phyloP scores from a whole-genome alignment of 176 grass and related monocot genomes.

The Cymbopogon citratus region DNA sequence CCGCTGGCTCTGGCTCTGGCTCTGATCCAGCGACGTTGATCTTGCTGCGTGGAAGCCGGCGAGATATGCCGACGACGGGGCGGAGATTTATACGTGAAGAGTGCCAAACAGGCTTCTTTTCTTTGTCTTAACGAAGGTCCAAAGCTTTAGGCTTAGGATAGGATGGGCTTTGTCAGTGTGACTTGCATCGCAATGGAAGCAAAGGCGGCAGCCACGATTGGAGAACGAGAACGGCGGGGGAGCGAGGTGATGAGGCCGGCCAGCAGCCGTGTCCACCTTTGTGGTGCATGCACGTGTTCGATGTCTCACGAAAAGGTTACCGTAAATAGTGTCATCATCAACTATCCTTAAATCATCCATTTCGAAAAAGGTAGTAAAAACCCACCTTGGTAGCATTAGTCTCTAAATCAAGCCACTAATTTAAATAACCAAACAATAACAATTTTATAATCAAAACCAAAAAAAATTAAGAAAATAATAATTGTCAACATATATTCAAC shows the following conservation, averaged over 20 bases:
- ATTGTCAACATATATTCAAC: no score
- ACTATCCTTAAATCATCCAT: no score
- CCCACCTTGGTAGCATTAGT: no score
- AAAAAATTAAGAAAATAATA: no score
- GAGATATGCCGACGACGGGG: not conserved
- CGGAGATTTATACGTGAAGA: not conserved
- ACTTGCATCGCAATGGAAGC: constrained; percentile 49
- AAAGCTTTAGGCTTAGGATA: not conserved
- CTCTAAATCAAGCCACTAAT: no score
- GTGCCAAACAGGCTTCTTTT: not conserved
- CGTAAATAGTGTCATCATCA: no score
- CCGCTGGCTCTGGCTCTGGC: no score
- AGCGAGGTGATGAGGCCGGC: not conserved
- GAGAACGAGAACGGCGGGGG: not conserved
- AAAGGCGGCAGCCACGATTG: constrained; percentile 29
- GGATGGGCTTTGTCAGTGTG: not conserved
- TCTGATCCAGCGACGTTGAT: not conserved
- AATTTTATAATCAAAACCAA: no score
- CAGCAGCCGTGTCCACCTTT: not conserved
- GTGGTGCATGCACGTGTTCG: no score
- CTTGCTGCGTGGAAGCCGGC: not conserved
- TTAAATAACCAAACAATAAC: no score
- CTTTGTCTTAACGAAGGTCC: not conserved
- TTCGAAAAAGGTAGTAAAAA: no score
- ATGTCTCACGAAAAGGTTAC: no score